Base-by-base conservation (phyloP, 2,329 filamentous ascomycete species). In the Penicillium digitatum region DNA sequence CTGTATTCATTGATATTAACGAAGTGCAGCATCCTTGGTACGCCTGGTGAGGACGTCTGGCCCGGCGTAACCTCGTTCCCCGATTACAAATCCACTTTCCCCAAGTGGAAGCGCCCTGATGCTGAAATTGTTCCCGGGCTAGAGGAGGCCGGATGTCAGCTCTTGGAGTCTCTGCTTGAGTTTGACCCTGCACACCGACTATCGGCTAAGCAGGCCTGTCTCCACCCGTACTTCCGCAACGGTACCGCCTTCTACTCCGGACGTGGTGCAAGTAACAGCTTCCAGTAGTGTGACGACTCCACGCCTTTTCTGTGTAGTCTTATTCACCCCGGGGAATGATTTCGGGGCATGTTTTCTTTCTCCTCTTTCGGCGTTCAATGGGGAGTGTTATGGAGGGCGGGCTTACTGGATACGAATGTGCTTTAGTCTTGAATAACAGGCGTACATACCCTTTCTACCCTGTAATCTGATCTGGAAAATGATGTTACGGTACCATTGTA, bases 61-160 rank as follows among this genome's bases (percentile, higher is more conserved):
- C 91, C 91, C 31, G 91, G 91, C 57, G 90, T 96, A 55, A 94
- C 90, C n/a, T 91, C 89, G 8, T 95, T 95, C 77, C 91, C 91
- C 39, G 92, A 96, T 74, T 96, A 91, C 81, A 96, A 96, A 76
- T 74, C 88, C 27, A 92, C 89, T 3, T 96, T 96, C 76, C 91
- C 91, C 62, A 95, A 95, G 76, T 96, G 91, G 91, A 81, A 82
- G 65, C 85, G 89, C 54, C 87, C 91, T 68, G 80, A 82, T 56
- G 80, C 82, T 46, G 77, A 83, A 27, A 79, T 94, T 34, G 89
- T 91, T 67, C 82, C 83, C 40, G 87, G 81, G 51, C 82, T 96
- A 44, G 89, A 95, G 62, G 84, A 88, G 1, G 73, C 76, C 43
- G 78, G 75, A 24, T 66, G 76, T 44, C 73, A 76, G 52, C 69